Base-by-base conservation (phyloP, 2,329 filamentous ascomycete genomes). In the Tolypocladium capitatum region DNA sequence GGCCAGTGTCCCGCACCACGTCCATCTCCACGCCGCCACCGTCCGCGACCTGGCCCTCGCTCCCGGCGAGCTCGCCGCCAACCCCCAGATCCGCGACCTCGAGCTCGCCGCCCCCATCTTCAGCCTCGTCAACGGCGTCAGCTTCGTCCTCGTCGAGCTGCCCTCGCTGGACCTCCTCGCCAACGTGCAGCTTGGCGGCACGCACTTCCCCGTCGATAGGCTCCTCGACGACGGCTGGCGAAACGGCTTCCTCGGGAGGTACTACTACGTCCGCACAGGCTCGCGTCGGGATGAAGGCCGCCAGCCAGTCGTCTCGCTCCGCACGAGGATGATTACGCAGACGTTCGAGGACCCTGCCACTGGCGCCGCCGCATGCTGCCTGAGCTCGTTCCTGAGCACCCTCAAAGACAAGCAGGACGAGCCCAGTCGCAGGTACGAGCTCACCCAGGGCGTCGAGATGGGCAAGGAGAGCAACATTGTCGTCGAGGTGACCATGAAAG, bases 41-140 rank as follows among this genome's bases (percentile, higher is more conserved):
- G 60, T 76, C 4, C 59, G 59, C 14, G 54, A 64, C 31, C 52
- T 68, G 4, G 36, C 46, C 36, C 46, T 61, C 32, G 41, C 50
- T 13, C 46, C 56, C 48, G 51, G 50, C 14, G 53, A 60, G 20
- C 59, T 69, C 13, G 59, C 62, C 21, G 18, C 51, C 9, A 58
- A 63, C 28, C 40, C 52, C 0, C 51, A 50, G 5, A 59, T 70
- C 43, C 58, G 58, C 21, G 47, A 59, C n/a, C 63, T 63, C 5
- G 68, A 71, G 61, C 53, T 67, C 31, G 50, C 55, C 11, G 69
- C 73, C 9, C 72, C 75, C 14, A 57, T 78, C 18, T 72, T 80
- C 48, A 81, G 76, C 53, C 77, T 89, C 42, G 84, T 88, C 33
- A 78, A 78, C 41, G 86, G 85, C 43, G 84, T 90, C 81, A 78